Evolutionary conservation across 352 stramenopile species (phyloP).

Genomic region (Phytopythium sindhum): DNA sequence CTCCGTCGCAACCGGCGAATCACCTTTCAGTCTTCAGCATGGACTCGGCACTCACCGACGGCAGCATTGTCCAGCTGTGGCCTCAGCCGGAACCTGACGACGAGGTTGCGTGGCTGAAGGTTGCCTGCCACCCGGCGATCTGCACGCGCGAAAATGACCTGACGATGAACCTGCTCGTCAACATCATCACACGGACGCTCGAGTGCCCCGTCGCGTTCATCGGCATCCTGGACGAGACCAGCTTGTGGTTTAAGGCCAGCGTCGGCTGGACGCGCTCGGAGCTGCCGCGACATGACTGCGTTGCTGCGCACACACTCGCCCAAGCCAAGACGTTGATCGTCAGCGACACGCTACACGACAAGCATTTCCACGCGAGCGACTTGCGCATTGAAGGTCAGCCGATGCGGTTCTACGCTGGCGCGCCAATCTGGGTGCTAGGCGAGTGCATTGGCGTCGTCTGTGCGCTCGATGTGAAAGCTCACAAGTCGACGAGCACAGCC

Average conservation of each 20-base stretch:
- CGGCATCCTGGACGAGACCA: slow-evolving; percentile 52
- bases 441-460: slow-evolving; percentile 69
- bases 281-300: slow-evolving; percentile 58
- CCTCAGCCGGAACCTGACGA: slow-evolving; percentile 40
- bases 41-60: slow-evolving; percentile 57
- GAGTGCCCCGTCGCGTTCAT: slow-evolving; percentile 67
- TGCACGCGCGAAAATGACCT: slow-evolving; percentile 47
- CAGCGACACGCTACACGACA: slow-evolving; percentile 56
- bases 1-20: slow-evolving; percentile 15
- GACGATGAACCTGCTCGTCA: slow-evolving; percentile 72
- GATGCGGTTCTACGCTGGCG: slow-evolving; percentile 65
- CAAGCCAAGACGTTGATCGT: slow-evolving; percentile 60
- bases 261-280: slow-evolving; percentile 47
- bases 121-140: slow-evolving; percentile 55
- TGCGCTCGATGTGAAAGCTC: slow-evolving; percentile 52
- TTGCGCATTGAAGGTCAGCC: slow-evolving; percentile 33
- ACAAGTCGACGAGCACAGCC: slow-evolving; percentile 37
- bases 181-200: slow-evolving; percentile 64
- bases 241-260: slow-evolving; percentile 65
- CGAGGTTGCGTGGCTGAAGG: slow-evolving; percentile 41
- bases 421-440: slow-evolving; percentile 49
- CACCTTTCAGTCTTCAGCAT: slow-evolving; percentile 52
- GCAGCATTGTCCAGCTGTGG: slow-evolving; percentile 67
- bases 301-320: slow-evolving; percentile 42
- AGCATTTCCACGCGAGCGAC: slow-evolving; percentile 61